Evolutionary conservation across 257 asterid species (phyloP).

Genomic region (Capsicum chinense): DNA sequence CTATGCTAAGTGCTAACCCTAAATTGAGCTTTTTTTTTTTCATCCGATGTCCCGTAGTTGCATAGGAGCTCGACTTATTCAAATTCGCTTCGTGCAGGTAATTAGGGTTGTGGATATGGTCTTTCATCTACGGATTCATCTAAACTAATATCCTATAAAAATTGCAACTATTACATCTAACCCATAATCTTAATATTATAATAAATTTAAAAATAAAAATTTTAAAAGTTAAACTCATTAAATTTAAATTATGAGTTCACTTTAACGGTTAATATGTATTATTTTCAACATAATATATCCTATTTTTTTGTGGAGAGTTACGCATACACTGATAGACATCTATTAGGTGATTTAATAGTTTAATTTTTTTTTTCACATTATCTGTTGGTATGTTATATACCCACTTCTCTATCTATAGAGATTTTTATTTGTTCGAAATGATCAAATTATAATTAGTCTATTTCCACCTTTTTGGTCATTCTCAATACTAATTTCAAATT

Average conservation of each 20-base stretch:
- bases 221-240: not conserved
- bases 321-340: not conserved
- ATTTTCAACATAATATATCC: not conserved
- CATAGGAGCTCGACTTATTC: no score
- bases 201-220: not conserved
- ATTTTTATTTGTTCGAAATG: not conserved
- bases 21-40: no score
- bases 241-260: not conserved
- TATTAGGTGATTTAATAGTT: not conserved
- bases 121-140: no score
- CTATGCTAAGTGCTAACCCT: not conserved
- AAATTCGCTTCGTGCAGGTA: no score
- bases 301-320: not conserved
- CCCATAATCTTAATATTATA: not conserved
- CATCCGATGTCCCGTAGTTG: no score
- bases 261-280: not conserved
- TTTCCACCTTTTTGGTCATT: not conserved
- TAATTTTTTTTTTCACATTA: not conserved
- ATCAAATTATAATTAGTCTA: not conserved
- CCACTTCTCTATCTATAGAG: not conserved
- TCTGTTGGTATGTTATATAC: not conserved
- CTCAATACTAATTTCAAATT: no score
- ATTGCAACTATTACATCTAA: not conserved
- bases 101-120: not conserved
- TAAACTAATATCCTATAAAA: no score